Evolutionary conservation across 2,329 filamentous ascomycete genomes (phyloP), one percentile per base, ranked within the genome.

Genomic region (Hypoxylon sp.): DNA sequence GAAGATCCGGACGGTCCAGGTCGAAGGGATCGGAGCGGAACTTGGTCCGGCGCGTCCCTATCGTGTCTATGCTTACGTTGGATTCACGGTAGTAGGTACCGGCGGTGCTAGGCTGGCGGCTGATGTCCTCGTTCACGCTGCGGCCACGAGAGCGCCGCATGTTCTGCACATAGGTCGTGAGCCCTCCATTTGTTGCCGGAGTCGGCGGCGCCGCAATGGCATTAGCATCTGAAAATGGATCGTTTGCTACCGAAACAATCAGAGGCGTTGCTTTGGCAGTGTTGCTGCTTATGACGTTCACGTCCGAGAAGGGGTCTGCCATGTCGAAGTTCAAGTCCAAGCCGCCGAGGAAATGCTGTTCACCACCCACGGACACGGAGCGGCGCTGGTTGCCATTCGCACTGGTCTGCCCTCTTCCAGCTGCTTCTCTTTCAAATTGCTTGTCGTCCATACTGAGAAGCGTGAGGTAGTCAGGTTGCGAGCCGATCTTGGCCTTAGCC

Each of bases 21-120:
- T 90, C 87, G 70, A 89, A 89, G 1, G 86, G 87, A 67, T 89
- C 87, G 1, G 86, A 88, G 46, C 86, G 84, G 72, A 87, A 86
- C 70, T 86, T 87, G 70, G 83, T 84, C 57, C 83, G 67, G 28
- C 69, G 64, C 5, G 77, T 80, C 46, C 79, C 79, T 46, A 82
- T 79, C 1, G 79, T 79, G 15, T 71, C 70, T 47, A 79, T 69
- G n/a, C 79, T 81, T 32, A 76, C 75, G n/a, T 75, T 71, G 39
- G 79, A 84, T 44, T 82, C 79, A 41, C 81, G 79, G 68, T 82
- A 81, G 65, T 74, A 76, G n/a, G n/a, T 39, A 22, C 64, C 53
- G 19, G 59, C 65, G 65, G 66, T 73, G 59, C 54, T 72, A 47
- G 73, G 70, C 58, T 60, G 72, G 54, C 65, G 56, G 65, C 75